Evolutionary conservation across 2,329 filamentous ascomycete species (phyloP), one percentile per base, ranked within the genome.

Genomic region (Aureobasidium uvarum): DNA sequence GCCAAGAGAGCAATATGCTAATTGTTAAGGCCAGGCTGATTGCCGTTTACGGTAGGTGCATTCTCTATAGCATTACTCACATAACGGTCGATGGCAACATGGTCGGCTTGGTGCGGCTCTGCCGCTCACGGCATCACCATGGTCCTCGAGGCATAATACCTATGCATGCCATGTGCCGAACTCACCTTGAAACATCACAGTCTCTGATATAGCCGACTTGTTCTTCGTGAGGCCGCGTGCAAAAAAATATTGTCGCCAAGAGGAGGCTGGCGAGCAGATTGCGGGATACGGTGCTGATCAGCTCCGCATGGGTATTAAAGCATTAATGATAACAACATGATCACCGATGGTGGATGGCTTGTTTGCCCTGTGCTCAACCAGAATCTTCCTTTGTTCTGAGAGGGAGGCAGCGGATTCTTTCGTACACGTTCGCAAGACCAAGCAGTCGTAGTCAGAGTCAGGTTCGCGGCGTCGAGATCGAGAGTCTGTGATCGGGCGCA

Each of bases 301-400:
- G 28, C 58, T 62, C 58, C 58, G 41, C 43, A 60, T 36, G n/a
- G 28, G 28, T 23, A 11, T 23, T 36, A 23, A 31, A 60, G 46
- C 56, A 23, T 48, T 60, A 59, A 43, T 46, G 38, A 46, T 60
- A 58, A 18, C 23, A 14, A 18, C 36, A 48, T 48, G 43, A 62
- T 62, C 59, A 62, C 46, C 45, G 59, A 62, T 62, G 56, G 28
- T 11, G 23, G 59, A 62, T 62, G 56, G 28, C 18, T 36, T 10
- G 14, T 52, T 39, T 54, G 60, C 60, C 60, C 60, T 54, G 60
- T 63, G 60, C 60, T 63, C 48, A 48, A 25, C 36, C 36, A 62
- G 58, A 62, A n/a, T 38, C 45, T 62, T 50, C 45, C 11, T 62
- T 62, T 45, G 41, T 60, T 39, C 43, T 59, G n/a, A 28, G 36